Evolutionary conservation across 805 yeast genomes (phyloP), one percentile per base, ranked within the genome.

Genomic region (Tetrapisispora nanseiensis): DNA sequence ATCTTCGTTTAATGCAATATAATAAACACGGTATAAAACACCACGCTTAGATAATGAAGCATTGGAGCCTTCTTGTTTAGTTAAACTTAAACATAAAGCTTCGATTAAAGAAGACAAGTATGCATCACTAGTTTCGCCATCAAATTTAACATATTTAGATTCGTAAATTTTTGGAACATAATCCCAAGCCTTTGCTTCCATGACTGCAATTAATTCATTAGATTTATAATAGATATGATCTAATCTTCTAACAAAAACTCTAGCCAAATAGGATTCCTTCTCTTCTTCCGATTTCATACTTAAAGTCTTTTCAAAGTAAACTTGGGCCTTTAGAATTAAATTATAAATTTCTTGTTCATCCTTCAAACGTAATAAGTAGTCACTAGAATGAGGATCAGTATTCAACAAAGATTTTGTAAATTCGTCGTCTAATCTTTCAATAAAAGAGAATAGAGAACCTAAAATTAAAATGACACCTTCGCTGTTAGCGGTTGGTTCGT

Each of bases 161-260:
- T 56, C 52, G 34, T 48, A 46, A 16, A 38, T 39, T 16, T 49
- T 33, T 22, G 55, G 51, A 16, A 82, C 57, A 34, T 64, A 59
- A 30, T 66, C 66, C 95, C 95, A 87, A n/a, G 94, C 86, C 26
- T 71, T 68, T 20, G 68, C 59, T 70, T 92, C 98, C 49, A 76
- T 71, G 45, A 76, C 70, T 39, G 68, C 65, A 48, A 87, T 81
- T 51, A 92, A 78, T 48, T 75, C 76, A 44, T 75, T 73, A 29
- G 96, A 90, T 70, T 92, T 92, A 78, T 79, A 92, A 70, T 92
- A 92, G 47, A 92, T 73, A 67, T 86, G 95, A 56, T 90, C 96
- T 56, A 92, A 69, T 68, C 98, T 78, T 61, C 92, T 81, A 41
- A 80, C 71, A 37, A 86, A 71, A 37, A 86, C 73, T 63, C 97